Conservation (phyloP, 257 asterid genomes). For the Nicotiana knightiana region DNA sequence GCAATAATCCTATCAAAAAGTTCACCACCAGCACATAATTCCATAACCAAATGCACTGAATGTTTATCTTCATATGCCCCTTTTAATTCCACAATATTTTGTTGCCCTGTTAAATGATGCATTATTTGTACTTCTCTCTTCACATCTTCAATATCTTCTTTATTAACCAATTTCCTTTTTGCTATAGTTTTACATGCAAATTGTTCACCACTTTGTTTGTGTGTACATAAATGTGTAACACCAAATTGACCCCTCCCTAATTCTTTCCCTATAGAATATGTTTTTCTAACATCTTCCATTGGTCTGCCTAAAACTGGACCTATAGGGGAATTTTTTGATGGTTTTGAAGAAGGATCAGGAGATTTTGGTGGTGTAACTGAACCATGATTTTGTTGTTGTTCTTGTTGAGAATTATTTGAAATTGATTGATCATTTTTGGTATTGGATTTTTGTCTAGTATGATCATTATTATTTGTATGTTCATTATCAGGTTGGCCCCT, state of each 20-base stretch:
- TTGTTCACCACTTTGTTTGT: constrained; percentile 67
- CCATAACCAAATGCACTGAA: constrained; percentile 81
- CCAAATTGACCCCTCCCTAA: constrained; percentile 89
- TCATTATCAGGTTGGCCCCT: not conserved
- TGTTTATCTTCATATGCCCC: constrained; percentile 93
- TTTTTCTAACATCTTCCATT: constrained; percentile 60
- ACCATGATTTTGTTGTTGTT: not conserved
- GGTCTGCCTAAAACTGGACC: constrained; percentile 83
- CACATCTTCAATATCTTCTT: constrained; percentile 86
- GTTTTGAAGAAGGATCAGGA: constrained; percentile 26
- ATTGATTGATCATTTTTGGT: not conserved
- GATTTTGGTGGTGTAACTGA: constrained; percentile 15
- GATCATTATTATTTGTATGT: not conserved
- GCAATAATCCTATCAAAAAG: constrained; percentile 86
- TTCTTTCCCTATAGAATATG: constrained; percentile 76
- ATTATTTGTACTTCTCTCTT: constrained; percentile 88
- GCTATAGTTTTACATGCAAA: constrained; percentile 89
- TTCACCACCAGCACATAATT: constrained; percentile 93
- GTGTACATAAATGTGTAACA: constrained; percentile 71
- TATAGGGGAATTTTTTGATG: constrained; percentile 32
- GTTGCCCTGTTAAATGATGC: constrained; percentile 82
- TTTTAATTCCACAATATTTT: constrained; percentile 67
- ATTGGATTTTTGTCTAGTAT: not conserved
- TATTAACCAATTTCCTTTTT: constrained; percentile 69
- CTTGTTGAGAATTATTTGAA: not conserved